phyloP scores from a whole-genome alignment of 305 asterid species.

The Plantago rigida region DNA sequence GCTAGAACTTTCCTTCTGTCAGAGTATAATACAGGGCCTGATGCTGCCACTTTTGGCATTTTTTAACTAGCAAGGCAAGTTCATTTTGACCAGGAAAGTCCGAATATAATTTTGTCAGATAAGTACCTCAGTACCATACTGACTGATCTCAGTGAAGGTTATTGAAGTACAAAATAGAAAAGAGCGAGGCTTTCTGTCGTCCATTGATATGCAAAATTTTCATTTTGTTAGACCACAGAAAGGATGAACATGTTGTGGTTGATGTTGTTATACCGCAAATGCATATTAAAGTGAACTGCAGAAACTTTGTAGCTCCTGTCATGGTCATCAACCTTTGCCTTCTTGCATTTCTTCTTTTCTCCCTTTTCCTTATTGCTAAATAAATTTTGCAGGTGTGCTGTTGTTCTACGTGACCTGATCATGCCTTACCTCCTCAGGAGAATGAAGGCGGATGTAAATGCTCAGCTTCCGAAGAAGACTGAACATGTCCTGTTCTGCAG shows the following conservation, averaged over 20 bases:
- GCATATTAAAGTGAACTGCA: conserved; percentile 9
- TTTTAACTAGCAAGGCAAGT: conserved; percentile 1
- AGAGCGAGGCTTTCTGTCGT: conserved; percentile 11
- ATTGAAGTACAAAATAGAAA: neutral
- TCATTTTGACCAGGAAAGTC: neutral
- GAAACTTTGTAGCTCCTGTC: neutral
- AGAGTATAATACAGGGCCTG: conserved; percentile 17
- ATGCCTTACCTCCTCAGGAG: conserved; percentile 98
- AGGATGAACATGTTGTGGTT: conserved; percentile 9
- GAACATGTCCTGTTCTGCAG: conserved; percentile 97
- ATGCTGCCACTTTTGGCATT: conserved; percentile 9
- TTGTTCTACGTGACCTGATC: conserved; percentile 84
- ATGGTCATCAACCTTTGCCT: neutral
- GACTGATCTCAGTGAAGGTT: conserved; percentile 13
- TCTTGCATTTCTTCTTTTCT: conserved; percentile 13
- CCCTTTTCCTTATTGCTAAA: neutral
- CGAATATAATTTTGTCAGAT: too few relatives aligned
- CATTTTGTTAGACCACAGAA: conserved; percentile 7
- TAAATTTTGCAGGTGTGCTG: conserved; percentile 69
- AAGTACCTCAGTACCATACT: conserved; percentile 5
- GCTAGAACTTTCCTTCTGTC: conserved; percentile 10
- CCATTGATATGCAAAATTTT: conserved; percentile 4
- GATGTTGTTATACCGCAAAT: conserved; percentile 6
- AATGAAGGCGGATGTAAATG: conserved; percentile 87
- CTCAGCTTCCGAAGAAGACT: conserved; percentile 83